Percentiles rank a stretch among this genome's conserved stretches.
phyloP scores from a whole-genome alignment of 345 rosid genomes.

The Crucihimalaya himalaica region DNA sequence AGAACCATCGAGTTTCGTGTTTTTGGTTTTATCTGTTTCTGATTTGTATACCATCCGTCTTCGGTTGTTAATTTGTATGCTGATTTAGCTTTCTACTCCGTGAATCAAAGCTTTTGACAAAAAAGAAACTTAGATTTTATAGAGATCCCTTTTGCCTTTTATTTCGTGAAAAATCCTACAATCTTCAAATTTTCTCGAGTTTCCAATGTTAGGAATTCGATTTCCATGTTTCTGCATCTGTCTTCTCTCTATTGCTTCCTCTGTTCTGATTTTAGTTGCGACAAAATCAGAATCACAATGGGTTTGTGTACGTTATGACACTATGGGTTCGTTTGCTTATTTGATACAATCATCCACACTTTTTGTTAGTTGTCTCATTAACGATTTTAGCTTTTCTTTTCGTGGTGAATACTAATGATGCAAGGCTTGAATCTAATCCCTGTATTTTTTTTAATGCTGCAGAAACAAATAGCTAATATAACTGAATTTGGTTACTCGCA shows the following conservation, averaged over 20 bases:
- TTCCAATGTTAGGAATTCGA: too few species aligned
- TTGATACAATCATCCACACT: neutral
- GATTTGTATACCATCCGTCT: neutral
- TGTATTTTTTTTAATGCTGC: neutral
- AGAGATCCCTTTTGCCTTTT: neutral
- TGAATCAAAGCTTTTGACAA: neutral
- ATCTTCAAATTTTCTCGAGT: neutral
- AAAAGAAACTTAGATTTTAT: neutral
- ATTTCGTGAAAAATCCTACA: neutral
- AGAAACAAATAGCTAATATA: neutral
- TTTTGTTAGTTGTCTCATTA: neutral
- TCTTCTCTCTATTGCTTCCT: too few species aligned
- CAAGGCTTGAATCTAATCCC: slow-evolving; percentile 10
- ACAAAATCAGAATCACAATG: too few species aligned
- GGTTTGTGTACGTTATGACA: too few species aligned
- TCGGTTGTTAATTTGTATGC: neutral
- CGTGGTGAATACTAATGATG: neutral
- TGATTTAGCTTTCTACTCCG: neutral
- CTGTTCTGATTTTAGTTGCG: too few species aligned
- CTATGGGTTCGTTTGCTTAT: too few species aligned
- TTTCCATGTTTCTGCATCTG: too few species aligned
- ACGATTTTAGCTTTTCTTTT: slow-evolving; percentile 1
- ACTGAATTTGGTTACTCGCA: neutral
- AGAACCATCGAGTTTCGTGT: neutral
- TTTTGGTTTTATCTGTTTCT: neutral